Evolutionary conservation across 352 stramenopile species (phyloP), one percentile per base, ranked within the genome.

Genomic region (Pythium diclinum): DNA sequence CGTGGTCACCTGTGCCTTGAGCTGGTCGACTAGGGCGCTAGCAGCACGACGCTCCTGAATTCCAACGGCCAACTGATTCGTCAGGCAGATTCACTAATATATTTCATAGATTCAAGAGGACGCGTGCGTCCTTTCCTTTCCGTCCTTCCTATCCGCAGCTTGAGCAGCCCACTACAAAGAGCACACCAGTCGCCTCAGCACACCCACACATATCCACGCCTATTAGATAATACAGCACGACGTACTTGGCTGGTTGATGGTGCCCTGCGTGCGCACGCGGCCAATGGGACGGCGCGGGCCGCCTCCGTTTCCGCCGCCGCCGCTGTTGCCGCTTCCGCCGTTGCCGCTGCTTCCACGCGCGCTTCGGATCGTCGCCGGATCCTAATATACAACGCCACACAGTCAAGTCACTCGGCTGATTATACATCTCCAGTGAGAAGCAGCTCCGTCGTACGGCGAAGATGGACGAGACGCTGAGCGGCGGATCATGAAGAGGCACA

Each of bases 211-310:
- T 48, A 38, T 46, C 16, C 16, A 6, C n/a, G 44, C 32, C 51
- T 9, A 34, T 6, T 6, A 17, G 3, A 38, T 8, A 16, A 54
- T 40, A 9, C 25, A 28, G 25, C n/a, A 21, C 2, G 8, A 73
- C 77, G 38, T 75, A 89, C 81, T 83, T 51, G 78, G 81, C 67
- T 82, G 76, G 54, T 84, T 82, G 58, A 84, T 88, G 33, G 75
- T 74, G 34, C 69, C 74, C 7, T 72, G 75, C 56, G 79, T 72
- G 58, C 71, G 79, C 48, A 91, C 71, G 56, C 77, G 59, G 34
- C 84, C 84, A 73, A 92, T 90, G 8, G 73, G 81, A 23, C 78
- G 76, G 32, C 75, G 73, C 1, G 77, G 80, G 7, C 69, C 76
- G 33, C 68, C 67, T 16, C 71, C 52, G 52, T 59, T 42, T 16